Evolutionary conservation across 352 stramenopile species (phyloP).

Genomic region (Peronospora belbahrii): DNA sequence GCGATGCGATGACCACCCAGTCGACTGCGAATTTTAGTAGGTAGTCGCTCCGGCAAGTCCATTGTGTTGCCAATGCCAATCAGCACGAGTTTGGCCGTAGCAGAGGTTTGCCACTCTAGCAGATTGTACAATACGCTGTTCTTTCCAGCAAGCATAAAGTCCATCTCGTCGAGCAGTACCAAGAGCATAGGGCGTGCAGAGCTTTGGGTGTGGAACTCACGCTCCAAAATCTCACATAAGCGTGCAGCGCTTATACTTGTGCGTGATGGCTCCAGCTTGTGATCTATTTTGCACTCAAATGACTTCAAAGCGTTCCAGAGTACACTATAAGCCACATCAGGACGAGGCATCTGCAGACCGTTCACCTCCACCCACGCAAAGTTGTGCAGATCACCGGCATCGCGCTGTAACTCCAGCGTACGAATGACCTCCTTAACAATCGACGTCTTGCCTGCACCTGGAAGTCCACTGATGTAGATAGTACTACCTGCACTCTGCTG

Average conservation of each 20-base stretch:
- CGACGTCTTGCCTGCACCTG: constrained; percentile 61
- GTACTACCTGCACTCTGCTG: constrained; percentile 39
- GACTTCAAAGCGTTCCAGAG: constrained; percentile 49
- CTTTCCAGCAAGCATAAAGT: constrained; percentile 68
- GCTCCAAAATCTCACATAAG: constrained; percentile 39
- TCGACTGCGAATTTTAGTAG: constrained; percentile 61
- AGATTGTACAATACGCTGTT: constrained; percentile 76
- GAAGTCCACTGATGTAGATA: constrained; percentile 67
- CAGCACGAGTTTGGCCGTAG: constrained; percentile 54
- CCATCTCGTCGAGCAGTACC: constrained; percentile 68
- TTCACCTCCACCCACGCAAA: constrained; percentile 69
- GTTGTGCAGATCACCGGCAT: constrained; percentile 24
- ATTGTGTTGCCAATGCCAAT: constrained; percentile 78
- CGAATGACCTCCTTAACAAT: constrained; percentile 66
- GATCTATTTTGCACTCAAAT: constrained; percentile 4
- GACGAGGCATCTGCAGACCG: constrained; percentile 56
- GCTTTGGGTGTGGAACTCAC: constrained; percentile 38
- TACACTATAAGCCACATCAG: constrained; percentile 54
- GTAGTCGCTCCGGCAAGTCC: constrained; percentile 63
- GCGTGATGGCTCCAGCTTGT: neutral
- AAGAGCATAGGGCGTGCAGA: constrained; percentile 41
- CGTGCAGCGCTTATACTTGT: constrained; percentile 22
- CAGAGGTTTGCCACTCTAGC: constrained; percentile 57
- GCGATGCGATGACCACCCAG: constrained; percentile 58
- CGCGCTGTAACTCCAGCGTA: constrained; percentile 31